A percentile compares a stretch with the other conserved stretches of the same genome.
These are phyloP conservation scores for Wickerhamiella hasegawae DNA, from an alignment of 805 yeast species.

Conservation along the genomic window DNA sequence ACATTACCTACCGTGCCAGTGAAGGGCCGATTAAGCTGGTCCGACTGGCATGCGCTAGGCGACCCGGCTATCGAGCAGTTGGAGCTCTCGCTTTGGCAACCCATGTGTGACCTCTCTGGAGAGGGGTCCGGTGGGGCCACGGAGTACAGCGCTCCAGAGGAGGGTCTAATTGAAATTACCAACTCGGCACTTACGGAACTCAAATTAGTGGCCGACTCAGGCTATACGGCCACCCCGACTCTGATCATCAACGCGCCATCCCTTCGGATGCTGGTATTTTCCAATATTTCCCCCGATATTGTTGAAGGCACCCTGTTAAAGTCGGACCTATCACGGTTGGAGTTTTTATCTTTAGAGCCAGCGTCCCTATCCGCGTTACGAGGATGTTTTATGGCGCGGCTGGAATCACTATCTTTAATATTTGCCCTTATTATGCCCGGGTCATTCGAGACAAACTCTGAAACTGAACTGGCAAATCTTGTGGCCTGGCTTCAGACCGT, in stretches of 20 bases:
- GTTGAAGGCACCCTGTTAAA: constrained; percentile 3
- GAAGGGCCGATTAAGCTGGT: constrained; percentile 2
- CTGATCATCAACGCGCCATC: constrained; percentile 8
- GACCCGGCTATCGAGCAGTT: constrained; percentile 7
- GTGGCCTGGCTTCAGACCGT: constrained; percentile 12
- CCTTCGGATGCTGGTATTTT: constrained; percentile 8
- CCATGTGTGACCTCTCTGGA: background rate
- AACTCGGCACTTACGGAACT: constrained; percentile 8
- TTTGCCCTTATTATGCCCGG: constrained; percentile 7
- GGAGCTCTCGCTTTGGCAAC: constrained; percentile 7
- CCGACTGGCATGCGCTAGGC: constrained; percentile 6
- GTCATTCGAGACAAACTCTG: constrained; percentile 5
- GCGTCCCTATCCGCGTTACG: constrained; percentile 10
- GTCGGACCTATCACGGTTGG: constrained; percentile 2
- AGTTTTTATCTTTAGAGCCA: constrained; percentile 13
- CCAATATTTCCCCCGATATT: constrained; percentile 10
- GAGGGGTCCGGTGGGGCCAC: background rate
- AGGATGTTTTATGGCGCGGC: constrained; percentile 2
- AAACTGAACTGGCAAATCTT: constrained; percentile 5
- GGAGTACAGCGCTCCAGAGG: background rate
- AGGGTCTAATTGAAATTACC: constrained; percentile 1
- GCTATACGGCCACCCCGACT: constrained; percentile 4
- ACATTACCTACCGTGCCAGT: constrained; percentile 1
- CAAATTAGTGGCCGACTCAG: constrained; percentile 4
- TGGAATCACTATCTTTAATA: constrained; percentile 7